Evolutionary conservation across 1,284 basidiomycete genomes (phyloP).

Genomic region (Lignosus rhinocerotis): DNA sequence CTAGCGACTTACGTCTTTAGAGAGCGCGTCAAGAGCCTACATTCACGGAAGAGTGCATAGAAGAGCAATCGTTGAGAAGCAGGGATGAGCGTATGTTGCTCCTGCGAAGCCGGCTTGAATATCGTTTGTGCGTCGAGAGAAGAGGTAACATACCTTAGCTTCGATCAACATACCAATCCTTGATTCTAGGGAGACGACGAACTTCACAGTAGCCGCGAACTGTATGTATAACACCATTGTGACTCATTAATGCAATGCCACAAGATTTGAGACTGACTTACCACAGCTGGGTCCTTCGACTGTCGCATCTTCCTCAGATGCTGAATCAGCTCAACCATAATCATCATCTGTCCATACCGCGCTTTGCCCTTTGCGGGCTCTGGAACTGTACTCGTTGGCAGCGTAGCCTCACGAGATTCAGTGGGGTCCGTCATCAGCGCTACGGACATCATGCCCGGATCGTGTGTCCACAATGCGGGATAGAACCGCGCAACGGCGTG

Average conservation of each 20-base stretch:
- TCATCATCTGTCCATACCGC: conserved; percentile 64
- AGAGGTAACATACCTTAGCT: conserved; percentile 48
- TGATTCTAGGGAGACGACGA: conserved; percentile 57
- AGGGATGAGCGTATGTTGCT: conserved; percentile 48
- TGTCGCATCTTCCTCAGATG: conserved; percentile 47
- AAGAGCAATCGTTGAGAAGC: conserved; percentile 58
- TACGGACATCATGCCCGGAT: conserved; percentile 77
- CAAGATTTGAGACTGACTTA: conserved; percentile 25
- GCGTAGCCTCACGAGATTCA: conserved; percentile 22
- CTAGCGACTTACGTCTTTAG: conserved; percentile 57
- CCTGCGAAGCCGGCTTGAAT: conserved; percentile 39
- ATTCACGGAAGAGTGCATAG: conserved; percentile 58
- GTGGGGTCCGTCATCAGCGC: conserved; percentile 60
- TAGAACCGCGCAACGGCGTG: conserved; percentile 52
- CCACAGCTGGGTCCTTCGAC: conserved; percentile 40
- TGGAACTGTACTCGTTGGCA: conserved; percentile 23
- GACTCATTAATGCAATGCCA: background rate
- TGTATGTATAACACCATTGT: conserved; percentile 33
- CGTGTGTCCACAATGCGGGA: conserved; percentile 66
- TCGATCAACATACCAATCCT: conserved; percentile 60
- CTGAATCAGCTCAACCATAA: conserved; percentile 65
- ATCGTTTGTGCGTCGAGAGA: background rate
- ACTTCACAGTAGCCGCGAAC: conserved; percentile 43
- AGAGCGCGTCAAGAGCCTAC: conserved; percentile 59
- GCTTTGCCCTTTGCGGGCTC: conserved; percentile 43